Evolutionary conservation across 1,139 yeast species (phyloP).

Genomic region (Geotrichum bryndzae): DNA sequence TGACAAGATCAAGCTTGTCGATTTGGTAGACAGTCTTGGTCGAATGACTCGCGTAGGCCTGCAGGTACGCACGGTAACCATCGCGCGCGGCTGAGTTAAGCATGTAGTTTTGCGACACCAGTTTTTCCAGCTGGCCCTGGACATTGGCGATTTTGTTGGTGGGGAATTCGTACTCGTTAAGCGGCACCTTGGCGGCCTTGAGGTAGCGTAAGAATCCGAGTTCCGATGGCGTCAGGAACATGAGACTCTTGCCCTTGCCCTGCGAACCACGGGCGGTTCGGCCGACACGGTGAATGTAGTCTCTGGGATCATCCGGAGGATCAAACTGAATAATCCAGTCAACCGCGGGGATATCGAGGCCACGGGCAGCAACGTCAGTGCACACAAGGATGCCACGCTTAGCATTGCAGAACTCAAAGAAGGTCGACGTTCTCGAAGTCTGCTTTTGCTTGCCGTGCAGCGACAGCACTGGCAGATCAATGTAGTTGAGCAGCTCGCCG

Average conservation of each 20-base stretch:
- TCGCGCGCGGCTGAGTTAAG: constrained; percentile 94
- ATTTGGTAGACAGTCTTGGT: constrained; percentile 92
- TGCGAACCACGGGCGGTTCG: constrained; percentile 94
- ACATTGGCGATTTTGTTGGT: constrained; percentile 89
- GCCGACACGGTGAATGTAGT: constrained; percentile 95
- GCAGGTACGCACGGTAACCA: constrained; percentile 92
- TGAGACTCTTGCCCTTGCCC: constrained; percentile 88
- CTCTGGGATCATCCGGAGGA: constrained; percentile 99
- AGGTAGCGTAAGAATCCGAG: constrained; percentile 89
- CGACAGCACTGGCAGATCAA: constrained; percentile 92
- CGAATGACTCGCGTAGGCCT: constrained; percentile 95
- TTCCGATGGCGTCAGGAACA: constrained; percentile 92
- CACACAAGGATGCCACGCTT: constrained; percentile 87
- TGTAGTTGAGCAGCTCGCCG: constrained; percentile 88
- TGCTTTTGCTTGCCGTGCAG: constrained; percentile 97
- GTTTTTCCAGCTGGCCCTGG: constrained; percentile 85
- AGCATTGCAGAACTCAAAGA: constrained; percentile 96
- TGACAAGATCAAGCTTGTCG: constrained; percentile 86
- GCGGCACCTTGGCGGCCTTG: constrained; percentile 94
- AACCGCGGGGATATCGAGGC: constrained; percentile 93
- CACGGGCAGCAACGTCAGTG: constrained; percentile 98
- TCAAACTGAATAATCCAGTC: constrained; percentile 97
- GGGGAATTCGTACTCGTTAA: constrained; percentile 96
- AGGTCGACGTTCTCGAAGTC: constrained; percentile 94
- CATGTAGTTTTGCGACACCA: constrained; percentile 88